Percentiles rank a stretch among this genome's conserved stretches.
phyloP scores from a whole-genome alignment of 2,329 filamentous ascomycete genomes.

The Exserohilum rostratum region DNA sequence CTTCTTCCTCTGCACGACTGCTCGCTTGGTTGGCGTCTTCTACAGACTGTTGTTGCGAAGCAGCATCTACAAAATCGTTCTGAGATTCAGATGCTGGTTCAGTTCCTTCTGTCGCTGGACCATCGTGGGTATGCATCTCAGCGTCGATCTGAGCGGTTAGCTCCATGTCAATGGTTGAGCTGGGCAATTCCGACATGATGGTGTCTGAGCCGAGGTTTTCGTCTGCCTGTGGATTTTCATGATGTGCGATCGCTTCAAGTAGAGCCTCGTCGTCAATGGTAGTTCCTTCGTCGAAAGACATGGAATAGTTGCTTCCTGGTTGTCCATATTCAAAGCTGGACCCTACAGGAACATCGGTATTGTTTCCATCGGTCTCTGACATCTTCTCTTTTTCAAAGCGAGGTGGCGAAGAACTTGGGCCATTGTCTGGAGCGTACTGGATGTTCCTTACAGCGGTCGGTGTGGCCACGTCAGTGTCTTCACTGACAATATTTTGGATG shows the following conservation, averaged over 20 bases:
- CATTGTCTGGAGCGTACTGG: conserved; percentile 27
- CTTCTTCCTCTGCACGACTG: conserved; percentile 31
- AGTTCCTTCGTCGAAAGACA: conserved; percentile 42
- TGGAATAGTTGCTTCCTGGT: conserved; percentile 19
- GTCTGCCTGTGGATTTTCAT: conserved; percentile 11
- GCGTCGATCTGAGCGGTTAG: conserved; percentile 45
- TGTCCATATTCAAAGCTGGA: conserved; percentile 34
- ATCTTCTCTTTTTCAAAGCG: conserved; percentile 24
- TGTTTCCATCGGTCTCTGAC: not conserved
- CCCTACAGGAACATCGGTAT: conserved; percentile 12
- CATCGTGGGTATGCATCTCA: conserved; percentile 36
- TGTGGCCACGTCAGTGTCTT: conserved; percentile 35
- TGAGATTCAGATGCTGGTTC: conserved; percentile 24
- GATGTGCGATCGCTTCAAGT: conserved; percentile 16
- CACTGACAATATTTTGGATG: conserved; percentile 32
- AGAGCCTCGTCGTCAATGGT: conserved; percentile 40
- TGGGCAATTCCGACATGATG: conserved; percentile 33
- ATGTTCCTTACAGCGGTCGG: conserved; percentile 37
- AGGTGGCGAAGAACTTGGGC: conserved; percentile 47
- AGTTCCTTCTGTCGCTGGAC: conserved; percentile 5
- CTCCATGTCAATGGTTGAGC: conserved; percentile 41
- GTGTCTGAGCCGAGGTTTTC: conserved; percentile 11
- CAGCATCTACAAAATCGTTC: conserved; percentile 31
- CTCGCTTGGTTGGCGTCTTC: conserved; percentile 9
- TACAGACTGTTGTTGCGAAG: conserved; percentile 20